Base-by-base conservation (phyloP, 441 rosid species). In the Corymbia citriodora region DNA sequence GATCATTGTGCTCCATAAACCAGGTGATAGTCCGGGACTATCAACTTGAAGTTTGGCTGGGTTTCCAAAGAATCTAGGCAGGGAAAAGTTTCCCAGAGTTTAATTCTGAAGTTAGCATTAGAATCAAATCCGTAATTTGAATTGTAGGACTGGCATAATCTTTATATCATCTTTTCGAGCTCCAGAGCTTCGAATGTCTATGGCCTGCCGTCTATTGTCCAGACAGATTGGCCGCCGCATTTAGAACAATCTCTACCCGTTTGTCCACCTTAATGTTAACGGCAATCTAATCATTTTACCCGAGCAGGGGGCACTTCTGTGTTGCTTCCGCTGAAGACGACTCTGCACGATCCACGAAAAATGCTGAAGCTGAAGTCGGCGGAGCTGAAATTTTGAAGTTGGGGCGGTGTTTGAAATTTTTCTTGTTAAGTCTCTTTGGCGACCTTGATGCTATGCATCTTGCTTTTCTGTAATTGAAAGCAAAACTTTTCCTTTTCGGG, bases 201-300 rank as follows among this genome's bases (percentile, higher is more conserved):
- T 55, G 92, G 90, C 92, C 92, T 93, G 7, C 91, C 92, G 55
- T 94, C 95, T 79, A 91, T 95, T 27, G 93, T 96, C 91, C 96
- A 97, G 88, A 96, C 96, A 5, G 89, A 90, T 19, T 19, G 63
- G 97, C 54, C 90, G 55, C 0, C 89, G 90, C 12, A 3, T 86
- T 17, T 96, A 95, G 91, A 96, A 96, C 91, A 96, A 96, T 52
- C 93, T 96, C 33, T 95, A 95, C 93, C 96, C 96, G 8, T 93
- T 96, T 87, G 95, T 96, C 45, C 91, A 91, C 92, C 95, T 94
- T 10, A 94, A 94, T 89, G 89, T 92, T 1, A 94, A 95, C 9
- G 95, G 96, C 5, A 93, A 94, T 91, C 92, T 96, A 48, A 94
- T 94, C 52, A 81, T 96, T 50, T 96, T 95, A 94, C 88, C 94